A percentile compares a stretch with the other conserved stretches of the same genome.
phyloP scores from a whole-genome alignment of 805 yeast species.

The Monosporozyma siamensis region DNA sequence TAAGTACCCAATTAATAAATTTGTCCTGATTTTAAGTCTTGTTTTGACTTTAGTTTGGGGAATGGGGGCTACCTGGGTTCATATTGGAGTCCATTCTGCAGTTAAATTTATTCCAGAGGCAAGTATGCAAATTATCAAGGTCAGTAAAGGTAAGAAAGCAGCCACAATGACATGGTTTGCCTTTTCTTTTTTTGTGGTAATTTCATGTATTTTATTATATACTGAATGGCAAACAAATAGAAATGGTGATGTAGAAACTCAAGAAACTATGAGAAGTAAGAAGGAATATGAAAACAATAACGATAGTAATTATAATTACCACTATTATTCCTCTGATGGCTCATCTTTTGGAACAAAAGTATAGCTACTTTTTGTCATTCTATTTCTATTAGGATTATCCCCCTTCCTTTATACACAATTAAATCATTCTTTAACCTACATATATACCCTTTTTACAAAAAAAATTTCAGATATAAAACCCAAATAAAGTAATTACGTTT shows the following conservation, averaged over 20 bases:
- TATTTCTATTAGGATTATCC: neutral
- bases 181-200: constrained; percentile 39
- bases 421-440: too few relatives aligned
- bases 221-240: constrained; percentile 31
- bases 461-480: too few relatives aligned
- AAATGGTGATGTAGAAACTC: constrained; percentile 11
- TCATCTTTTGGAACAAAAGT: constrained; percentile 5
- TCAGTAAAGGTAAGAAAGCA: constrained; percentile 42
- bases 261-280: neutral
- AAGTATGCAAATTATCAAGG: constrained; percentile 41
- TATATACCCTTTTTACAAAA: neutral
- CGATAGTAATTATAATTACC: constrained; percentile 5
- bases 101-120: constrained; percentile 37
- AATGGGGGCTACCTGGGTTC: constrained; percentile 54
- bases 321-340: constrained; percentile 9
- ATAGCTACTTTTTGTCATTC: neutral
- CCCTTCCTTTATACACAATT: too few relatives aligned
- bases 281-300: constrained; percentile 6
- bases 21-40: constrained; percentile 29
- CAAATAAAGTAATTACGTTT: too few relatives aligned
- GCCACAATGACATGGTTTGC: constrained; percentile 53
- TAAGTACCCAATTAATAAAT: constrained; percentile 21
- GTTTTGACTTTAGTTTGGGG: constrained; percentile 46
- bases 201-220: constrained; percentile 32
- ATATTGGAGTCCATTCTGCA: constrained; percentile 44